Evolutionary conservation across 495 filamentous ascomycete species (phyloP).

Genomic region (Alectoria sarmentosa): DNA sequence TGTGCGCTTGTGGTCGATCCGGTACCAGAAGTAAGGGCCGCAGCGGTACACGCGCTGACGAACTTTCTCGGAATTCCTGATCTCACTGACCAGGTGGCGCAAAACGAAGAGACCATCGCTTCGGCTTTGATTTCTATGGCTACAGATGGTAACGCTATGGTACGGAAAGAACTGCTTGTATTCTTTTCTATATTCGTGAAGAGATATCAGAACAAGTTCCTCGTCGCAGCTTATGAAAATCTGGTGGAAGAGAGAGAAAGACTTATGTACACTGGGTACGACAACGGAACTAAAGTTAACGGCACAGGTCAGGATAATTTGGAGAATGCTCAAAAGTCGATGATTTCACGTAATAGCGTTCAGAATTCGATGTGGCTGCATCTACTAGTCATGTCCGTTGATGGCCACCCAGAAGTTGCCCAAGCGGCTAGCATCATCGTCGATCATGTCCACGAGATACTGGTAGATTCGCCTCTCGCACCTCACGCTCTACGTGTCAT

Average conservation of each 20-base stretch:
- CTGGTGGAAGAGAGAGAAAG: conserved; percentile 76
- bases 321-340: conserved; percentile 27
- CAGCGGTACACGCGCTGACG: conserved; percentile 86
- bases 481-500: conserved; percentile 61
- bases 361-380: conserved; percentile 94
- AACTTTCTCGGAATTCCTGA: conserved; percentile 92
- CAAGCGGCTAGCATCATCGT: conserved; percentile 72
- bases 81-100: conserved; percentile 80
- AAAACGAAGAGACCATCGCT: conserved; percentile 83
- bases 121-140: conserved; percentile 79
- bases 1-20: conserved; percentile 77
- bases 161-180: conserved; percentile 84
- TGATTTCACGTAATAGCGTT: conserved; percentile 73
- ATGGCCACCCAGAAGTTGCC: conserved; percentile 91
- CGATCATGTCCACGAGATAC: conserved; percentile 70
- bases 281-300: conserved; percentile 31
- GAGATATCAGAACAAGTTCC: conserved; percentile 85
- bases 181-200: conserved; percentile 90
- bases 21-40: conserved; percentile 89
- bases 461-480: conserved; percentile 72
- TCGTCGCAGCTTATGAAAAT: conserved; percentile 89
- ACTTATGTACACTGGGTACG: conserved; percentile 40
- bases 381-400: conserved; percentile 78
- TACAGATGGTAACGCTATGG: conserved; percentile 84
- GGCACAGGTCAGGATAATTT: conserved; percentile 20